Conservation (phyloP, 164 flowering plant species). For the Sextonia rubra region DNA sequence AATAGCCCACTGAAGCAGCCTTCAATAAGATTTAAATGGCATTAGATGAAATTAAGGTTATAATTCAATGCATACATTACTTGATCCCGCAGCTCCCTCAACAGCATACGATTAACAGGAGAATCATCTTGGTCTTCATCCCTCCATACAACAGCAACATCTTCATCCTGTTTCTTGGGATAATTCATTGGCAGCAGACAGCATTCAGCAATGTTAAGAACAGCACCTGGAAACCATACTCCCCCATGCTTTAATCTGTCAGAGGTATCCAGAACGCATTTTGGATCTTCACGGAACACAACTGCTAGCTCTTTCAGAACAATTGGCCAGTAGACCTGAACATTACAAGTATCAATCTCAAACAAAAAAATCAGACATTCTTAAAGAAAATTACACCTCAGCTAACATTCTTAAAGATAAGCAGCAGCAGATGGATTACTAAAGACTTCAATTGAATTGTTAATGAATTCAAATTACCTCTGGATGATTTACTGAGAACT, state of each 20-base stretch:
- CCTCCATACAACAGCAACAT: slow-evolving; percentile 73
- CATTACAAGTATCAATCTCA: slow-evolving; percentile 4
- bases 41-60: background rate
- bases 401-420: background rate
- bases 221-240: slow-evolving; percentile 78
- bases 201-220: slow-evolving; percentile 81
- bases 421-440: background rate
- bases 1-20: background rate
- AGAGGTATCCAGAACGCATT: slow-evolving; percentile 53
- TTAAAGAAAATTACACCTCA: background rate
- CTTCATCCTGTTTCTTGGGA: slow-evolving; percentile 51
- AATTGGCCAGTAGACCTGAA: slow-evolving; percentile 75
- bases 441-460: background rate
- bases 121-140: slow-evolving; percentile 68
- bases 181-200: slow-evolving; percentile 51
- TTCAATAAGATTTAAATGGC: background rate
- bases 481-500: slow-evolving; percentile 68
- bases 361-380: background rate
- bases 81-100: slow-evolving; percentile 69
- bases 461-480: slow-evolving; percentile 35
- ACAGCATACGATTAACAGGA: slow-evolving; percentile 46
- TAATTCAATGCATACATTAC: slow-evolving; percentile 58
- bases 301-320: slow-evolving; percentile 67
- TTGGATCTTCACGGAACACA: slow-evolving; percentile 53
- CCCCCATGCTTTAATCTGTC: slow-evolving; percentile 69